A percentile compares a stretch with the other conserved stretches of the same genome.
Evolutionary conservation across 257 asterid genomes (phyloP).

Genomic region (Perilla frutescens): DNA sequence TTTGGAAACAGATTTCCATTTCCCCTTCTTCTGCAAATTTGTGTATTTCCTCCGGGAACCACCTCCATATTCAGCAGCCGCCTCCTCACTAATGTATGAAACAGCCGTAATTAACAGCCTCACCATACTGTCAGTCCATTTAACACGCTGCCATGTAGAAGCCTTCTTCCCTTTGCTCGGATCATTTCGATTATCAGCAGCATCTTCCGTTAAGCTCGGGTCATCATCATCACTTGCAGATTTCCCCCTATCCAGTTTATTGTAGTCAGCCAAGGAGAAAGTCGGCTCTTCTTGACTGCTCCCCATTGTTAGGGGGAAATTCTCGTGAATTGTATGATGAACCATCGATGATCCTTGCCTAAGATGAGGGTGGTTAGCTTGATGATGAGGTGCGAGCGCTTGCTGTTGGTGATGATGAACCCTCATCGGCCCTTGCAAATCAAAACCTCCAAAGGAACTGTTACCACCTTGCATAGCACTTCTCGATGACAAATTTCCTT

Average conservation of each 20-base stretch:
- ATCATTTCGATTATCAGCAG: slow-evolving; percentile 37
- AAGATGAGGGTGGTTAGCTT: slow-evolving; percentile 40
- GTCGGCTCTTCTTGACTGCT: slow-evolving; percentile 53
- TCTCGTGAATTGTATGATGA: slow-evolving; percentile 51
- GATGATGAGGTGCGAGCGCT: slow-evolving; percentile 40
- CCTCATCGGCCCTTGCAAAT: slow-evolving; percentile 54
- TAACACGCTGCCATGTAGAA: slow-evolving; percentile 62
- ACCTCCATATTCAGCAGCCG: slow-evolving; percentile 49
- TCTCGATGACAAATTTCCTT: slow-evolving; percentile 56
- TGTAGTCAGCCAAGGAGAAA: slow-evolving; percentile 45
- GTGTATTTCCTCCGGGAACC: slow-evolving; percentile 53
- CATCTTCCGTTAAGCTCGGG: slow-evolving; percentile 60
- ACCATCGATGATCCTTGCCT: slow-evolving; percentile 48
- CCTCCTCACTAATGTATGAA: slow-evolving; percentile 74
- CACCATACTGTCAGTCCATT: slow-evolving; percentile 69
- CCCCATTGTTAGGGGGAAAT: slow-evolving; percentile 62
- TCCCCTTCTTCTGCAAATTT: slow-evolving; percentile 73
- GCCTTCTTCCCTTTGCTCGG: slow-evolving; percentile 56
- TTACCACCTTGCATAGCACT: slow-evolving; percentile 53
- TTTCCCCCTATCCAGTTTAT: slow-evolving; percentile 51
- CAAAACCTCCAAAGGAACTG: slow-evolving; percentile 56
- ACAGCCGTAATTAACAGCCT: slow-evolving; percentile 73
- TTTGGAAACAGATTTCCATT: slow-evolving; percentile 84
- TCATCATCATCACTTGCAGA: slow-evolving; percentile 78
- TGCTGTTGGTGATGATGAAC: slow-evolving; percentile 58